Percentiles rank a stretch among this genome's conserved stretches.
These are phyloP conservation scores for Suillus plorans DNA, from an alignment of 768 basidiomycete species.

Conservation along the genomic window DNA sequence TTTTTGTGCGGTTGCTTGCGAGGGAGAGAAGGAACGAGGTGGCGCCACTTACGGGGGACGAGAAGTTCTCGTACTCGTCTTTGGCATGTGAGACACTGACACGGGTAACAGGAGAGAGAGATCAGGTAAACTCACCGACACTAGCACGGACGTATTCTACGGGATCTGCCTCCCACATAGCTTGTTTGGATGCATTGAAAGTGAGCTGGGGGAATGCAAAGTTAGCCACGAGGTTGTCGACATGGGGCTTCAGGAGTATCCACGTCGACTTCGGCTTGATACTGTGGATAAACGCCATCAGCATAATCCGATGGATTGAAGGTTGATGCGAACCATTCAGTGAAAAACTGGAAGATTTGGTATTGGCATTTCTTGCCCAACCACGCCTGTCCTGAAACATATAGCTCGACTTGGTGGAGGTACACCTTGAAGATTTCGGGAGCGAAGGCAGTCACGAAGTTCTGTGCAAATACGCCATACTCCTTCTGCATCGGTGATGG, in stretches of 20 bases:
- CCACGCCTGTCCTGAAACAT: slow-evolving; percentile 73
- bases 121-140: slow-evolving; percentile 51
- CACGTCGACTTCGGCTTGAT: slow-evolving; percentile 94
- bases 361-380: slow-evolving; percentile 82
- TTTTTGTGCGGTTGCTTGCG: slow-evolving; percentile 75
- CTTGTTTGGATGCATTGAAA: slow-evolving; percentile 65
- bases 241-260: slow-evolving; percentile 83
- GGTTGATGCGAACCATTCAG: slow-evolving; percentile 65
- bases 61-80: slow-evolving; percentile 76
- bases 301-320: not conserved
- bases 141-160: slow-evolving; percentile 77
- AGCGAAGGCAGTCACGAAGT: slow-evolving; percentile 76
- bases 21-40: slow-evolving; percentile 80
- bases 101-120: not conserved
- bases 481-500: slow-evolving; percentile 68
- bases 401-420: slow-evolving; percentile 62
- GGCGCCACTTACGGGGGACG: slow-evolving; percentile 75
- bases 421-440: slow-evolving; percentile 87
- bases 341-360: slow-evolving; percentile 82
- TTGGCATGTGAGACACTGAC: slow-evolving; percentile 35
- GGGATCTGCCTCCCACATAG: slow-evolving; percentile 80
- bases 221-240: slow-evolving; percentile 70
- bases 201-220: slow-evolving; percentile 88
- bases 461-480: slow-evolving; percentile 70
- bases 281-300: slow-evolving; percentile 39